Evolutionary conservation across 306 rosid species (phyloP), one percentile per base, ranked within the genome.

Genomic region (Malus asiatica): DNA sequence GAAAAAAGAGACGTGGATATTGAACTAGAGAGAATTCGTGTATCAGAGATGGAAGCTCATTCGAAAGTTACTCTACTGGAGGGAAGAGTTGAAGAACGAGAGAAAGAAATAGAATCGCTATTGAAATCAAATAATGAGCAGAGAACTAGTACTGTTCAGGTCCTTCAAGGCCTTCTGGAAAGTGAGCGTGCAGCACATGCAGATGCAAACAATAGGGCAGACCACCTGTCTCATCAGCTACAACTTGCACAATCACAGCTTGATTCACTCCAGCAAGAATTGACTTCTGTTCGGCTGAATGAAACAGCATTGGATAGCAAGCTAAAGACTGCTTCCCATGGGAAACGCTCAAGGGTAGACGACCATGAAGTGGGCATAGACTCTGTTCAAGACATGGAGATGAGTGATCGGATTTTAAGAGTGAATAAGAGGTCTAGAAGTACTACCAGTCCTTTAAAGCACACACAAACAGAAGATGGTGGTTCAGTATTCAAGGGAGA

Each of bases 201-300:
- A 4, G 97, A 89, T 77, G 99, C 98, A 29, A 90, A 89, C 83
- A 86, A 82, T 78, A 86, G 99, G 78, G 99, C 99, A 1, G 98
- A 96, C 69, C 86, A 88, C 25, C 93, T 96, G 70, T 96, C 99
- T 53, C 93, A 77, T 18, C 93, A 92, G 84, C 83, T 96, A 27
- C 98, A 96, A 84, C 83, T 93, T 60, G 96, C 99, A 44, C 99
- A 96, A 71, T 87, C 96, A 67, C 87, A 90, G 77, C 93, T 96
- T 11, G 99, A 96, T 73, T 74, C 83, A 58, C 96, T 96, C 71
- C 96, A 96, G 79, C 97, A 89, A 78, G 93, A 93, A 71, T 30
- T 96, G 83, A 96, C 98, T 3, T 86, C 88, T 74, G 91, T 77
- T 78, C 91, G 97, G 27, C 70, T 96, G 42, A 96, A 88, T 29